Base-by-base conservation (phyloP, 257 asterid genomes). In the Fraxinus pennsylvanica region DNA sequence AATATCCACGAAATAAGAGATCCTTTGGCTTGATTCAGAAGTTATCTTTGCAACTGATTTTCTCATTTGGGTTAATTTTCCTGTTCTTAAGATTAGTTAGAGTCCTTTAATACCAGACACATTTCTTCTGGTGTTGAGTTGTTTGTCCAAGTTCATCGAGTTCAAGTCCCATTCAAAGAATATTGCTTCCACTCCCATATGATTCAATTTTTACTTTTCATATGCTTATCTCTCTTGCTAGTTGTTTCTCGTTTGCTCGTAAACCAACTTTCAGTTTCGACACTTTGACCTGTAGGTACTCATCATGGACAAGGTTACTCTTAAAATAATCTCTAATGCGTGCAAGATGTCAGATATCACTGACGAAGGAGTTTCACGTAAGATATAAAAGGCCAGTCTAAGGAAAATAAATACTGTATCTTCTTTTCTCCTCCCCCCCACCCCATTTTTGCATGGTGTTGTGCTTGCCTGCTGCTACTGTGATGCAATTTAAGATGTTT, bases 301-400 rank as follows among this genome's bases (percentile, higher is more conserved):
- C 85, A 88, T 96, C 82, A 93, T 96, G 99, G 99, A 96, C 90
- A 96, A 86, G 87, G 50, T 93, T 72, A 96, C 99, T n/a, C 89
- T 91, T 80, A 96, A 93, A 88, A 82, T 96, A 84, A 91, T 96
- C 95, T 96, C 99, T 38, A 85, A 83, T 39, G 86, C 98, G 5
- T 96, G 98, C 94, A 96, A 93, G 94, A 93, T 96, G 99, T 94
- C 96, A 36, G 99, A 96, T 85, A 92, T 92, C 78, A 92, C 97
- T 19, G 98, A 96, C 74, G 99, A 96, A 91, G 99, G 98, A 88
- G 94, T 96, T 86, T 93, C 99, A 90, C 88, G 99, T 96, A 93
- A 93, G 98, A 88, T 79, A 87, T 91, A 80, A 84, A 88, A 83
- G 86, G 88, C 94, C 88, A 83, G 81, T 85, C 87, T 54, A 76